Base-by-base conservation (phyloP, 495 filamentous ascomycete genomes). In the Penicillium parvum region DNA sequence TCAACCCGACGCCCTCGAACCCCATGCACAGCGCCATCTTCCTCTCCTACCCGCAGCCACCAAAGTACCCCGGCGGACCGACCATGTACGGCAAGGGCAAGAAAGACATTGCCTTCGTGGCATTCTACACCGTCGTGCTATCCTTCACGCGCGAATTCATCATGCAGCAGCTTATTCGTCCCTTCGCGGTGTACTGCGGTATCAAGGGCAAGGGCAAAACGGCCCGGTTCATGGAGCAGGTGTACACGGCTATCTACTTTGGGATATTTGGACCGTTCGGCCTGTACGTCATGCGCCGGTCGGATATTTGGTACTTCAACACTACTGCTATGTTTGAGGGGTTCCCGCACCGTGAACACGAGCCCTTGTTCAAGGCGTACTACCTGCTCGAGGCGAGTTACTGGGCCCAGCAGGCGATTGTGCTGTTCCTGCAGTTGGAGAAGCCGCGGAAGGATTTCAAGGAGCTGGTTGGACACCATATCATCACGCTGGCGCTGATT, bases 261-360 rank as follows among this genome's bases (percentile, higher is more conserved):
- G 79, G 66, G 7, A 55, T 96, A 39, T 81, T 95, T 41, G 88
- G 89, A 4, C 92, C 94, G 1, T 81, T 79, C 32, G 92, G 92
- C 30, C 66, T 97, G 61, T 98, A 85, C 52, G 87, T 97, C 44
- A 97, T 98, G 94, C 84, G 74, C 50, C 74, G 78, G 18, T 87
- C 89, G 6, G 83, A 89, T 8, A 78, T 98, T n/a, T 98, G 92
- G 92, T 97, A 96, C 63, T 98, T 97, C 76, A 90, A 95, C 66
- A 94, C 86, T 5, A 72, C 65, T 22, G 89, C 78, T 46, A 95
- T 96, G 86, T 98, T 91, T 59, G 90, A 94, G 64, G 73, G 71
- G 7, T 97, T 87, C 69, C 92, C 92, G 12, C 92, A 98, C 66
- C 76, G 78, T 48, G 84, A 84, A 34, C 91, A 94, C 57, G 86